Conservation (phyloP, 2,329 filamentous ascomycete species). For the Exophiala phaeomuriformis region DNA sequence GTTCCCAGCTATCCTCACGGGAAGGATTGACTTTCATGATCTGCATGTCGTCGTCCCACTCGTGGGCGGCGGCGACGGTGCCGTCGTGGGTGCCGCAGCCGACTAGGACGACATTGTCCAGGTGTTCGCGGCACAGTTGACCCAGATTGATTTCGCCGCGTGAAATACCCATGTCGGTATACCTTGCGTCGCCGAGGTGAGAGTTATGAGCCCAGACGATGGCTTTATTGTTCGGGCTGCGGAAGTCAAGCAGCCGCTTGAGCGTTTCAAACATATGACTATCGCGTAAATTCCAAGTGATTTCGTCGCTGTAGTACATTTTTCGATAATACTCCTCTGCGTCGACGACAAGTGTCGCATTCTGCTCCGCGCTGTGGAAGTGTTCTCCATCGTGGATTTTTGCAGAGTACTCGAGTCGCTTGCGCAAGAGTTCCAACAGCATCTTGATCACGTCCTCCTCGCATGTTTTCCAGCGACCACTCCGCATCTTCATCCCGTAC, state of each 20-base stretch:
- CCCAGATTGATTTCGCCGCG: conserved; percentile 47
- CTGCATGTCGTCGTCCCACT: conserved; percentile 47
- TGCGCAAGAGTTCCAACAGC: conserved; percentile 39
- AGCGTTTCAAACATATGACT: conserved; percentile 48
- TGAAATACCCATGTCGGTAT: conserved; percentile 43
- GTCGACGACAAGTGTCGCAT: conserved; percentile 44
- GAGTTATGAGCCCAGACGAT: conserved; percentile 51
- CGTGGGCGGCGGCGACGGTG: conserved; percentile 46
- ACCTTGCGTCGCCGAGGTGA: conserved; percentile 49
- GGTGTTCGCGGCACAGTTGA: conserved; percentile 45
- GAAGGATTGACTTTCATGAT: conserved; percentile 45
- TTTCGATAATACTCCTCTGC: conserved; percentile 47
- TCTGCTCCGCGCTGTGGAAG: conserved; percentile 46
- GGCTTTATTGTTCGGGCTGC: conserved; percentile 35
- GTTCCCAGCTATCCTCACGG: conserved; percentile 44
- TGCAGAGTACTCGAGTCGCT: conserved; percentile 38
- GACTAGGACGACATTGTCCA: conserved; percentile 38
- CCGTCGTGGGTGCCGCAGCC: conserved; percentile 47
- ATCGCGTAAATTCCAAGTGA: conserved; percentile 48
- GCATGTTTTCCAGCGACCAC: conserved; percentile 37
- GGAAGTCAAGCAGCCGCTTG: conserved; percentile 38
- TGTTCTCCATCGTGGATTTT: conserved; percentile 38
- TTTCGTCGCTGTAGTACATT: conserved; percentile 46
- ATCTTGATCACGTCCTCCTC: conserved; percentile 42
- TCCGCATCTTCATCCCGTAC: conserved; percentile 42